These are phyloP conservation scores for Fusarium haematococcum DNA, from an alignment of 2,329 filamentous ascomycete species.

Conservation along the genomic window DNA sequence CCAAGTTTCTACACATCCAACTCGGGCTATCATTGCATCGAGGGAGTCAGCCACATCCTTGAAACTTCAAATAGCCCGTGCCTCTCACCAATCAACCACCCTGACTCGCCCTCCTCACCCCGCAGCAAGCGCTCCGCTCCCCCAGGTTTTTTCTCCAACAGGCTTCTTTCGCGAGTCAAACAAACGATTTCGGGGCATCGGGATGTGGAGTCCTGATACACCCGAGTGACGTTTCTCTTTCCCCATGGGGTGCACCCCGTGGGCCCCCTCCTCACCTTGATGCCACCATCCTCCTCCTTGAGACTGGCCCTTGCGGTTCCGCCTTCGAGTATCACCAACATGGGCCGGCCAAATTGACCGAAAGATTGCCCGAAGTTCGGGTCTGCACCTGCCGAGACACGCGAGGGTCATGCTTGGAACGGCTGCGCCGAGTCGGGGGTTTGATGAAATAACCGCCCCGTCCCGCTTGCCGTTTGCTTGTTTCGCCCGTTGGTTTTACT, in stretches of 20 bases:
- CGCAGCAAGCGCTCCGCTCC: slow-evolving; percentile 10
- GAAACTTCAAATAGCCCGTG: background rate
- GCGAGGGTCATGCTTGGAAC: background rate
- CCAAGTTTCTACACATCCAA: slow-evolving; percentile 2
- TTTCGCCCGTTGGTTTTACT: background rate
- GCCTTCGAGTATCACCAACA: background rate
- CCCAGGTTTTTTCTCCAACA: slow-evolving; percentile 41
- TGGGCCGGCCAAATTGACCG: slow-evolving; percentile 18
- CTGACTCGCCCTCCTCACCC: slow-evolving; percentile 21
- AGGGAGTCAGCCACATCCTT: slow-evolving; percentile 4
- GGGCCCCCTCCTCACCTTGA: background rate
- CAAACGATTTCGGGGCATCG: background rate
- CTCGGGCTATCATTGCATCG: slow-evolving; percentile 38
- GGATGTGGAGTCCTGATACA: slow-evolving; percentile 4
- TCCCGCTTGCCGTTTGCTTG: background rate
- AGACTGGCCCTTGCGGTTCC: slow-evolving; percentile 10
- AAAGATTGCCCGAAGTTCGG: slow-evolving; percentile 32
- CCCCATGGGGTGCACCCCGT: slow-evolving; percentile 32
- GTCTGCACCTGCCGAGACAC: slow-evolving; percentile 22
- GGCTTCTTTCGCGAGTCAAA: background rate
- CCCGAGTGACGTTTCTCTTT: slow-evolving; percentile 11
- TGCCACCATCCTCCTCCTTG: slow-evolving; percentile 11
- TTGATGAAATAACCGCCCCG: slow-evolving; percentile 14
- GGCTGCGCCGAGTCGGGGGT: background rate
- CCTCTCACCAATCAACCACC: slow-evolving; percentile 11